phyloP scores from a whole-genome alignment of 345 rosid genomes.

The Acer yangbiense region DNA sequence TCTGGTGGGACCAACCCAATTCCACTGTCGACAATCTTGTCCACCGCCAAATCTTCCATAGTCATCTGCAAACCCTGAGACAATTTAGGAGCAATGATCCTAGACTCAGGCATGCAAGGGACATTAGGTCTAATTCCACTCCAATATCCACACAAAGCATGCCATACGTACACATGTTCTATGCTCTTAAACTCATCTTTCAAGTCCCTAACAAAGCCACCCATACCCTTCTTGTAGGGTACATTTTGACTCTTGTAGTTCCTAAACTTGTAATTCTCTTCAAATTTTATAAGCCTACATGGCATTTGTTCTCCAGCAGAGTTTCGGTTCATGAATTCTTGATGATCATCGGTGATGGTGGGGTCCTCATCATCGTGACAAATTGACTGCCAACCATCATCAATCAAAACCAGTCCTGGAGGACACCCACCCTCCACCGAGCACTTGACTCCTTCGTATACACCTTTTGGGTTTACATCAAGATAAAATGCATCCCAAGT shows the following conservation, averaged over 20 bases:
- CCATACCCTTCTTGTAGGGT: constrained; percentile 30
- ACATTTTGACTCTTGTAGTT: constrained; percentile 31
- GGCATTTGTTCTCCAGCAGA: constrained; percentile 50
- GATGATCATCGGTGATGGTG: constrained; percentile 20
- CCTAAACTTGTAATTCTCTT: constrained; percentile 47
- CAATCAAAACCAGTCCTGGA: constrained; percentile 48
- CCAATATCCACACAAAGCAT: constrained; percentile 50
- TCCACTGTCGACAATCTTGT: constrained; percentile 35
- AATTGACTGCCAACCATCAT: constrained; percentile 58
- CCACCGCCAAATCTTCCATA: constrained; percentile 50
- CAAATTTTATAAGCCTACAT: constrained; percentile 34
- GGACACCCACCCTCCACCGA: constrained; percentile 46
- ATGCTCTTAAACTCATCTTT: constrained; percentile 36
- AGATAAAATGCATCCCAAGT: constrained; percentile 62
- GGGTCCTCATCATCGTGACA: constrained; percentile 37
- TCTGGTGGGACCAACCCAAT: constrained; percentile 42
- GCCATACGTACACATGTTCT: constrained; percentile 46
- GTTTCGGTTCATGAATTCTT: constrained; percentile 35
- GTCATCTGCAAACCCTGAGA: constrained; percentile 36
- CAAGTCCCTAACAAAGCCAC: constrained; percentile 40
- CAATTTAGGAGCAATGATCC: constrained; percentile 28
- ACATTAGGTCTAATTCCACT: constrained; percentile 41
- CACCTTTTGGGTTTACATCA: constrained; percentile 40
- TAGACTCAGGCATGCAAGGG: constrained; percentile 29
- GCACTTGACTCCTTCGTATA: constrained; percentile 41